Evolutionary conservation across 176 grass and related monocot genomes (phyloP).

Genomic region (Thalia dealbata): DNA sequence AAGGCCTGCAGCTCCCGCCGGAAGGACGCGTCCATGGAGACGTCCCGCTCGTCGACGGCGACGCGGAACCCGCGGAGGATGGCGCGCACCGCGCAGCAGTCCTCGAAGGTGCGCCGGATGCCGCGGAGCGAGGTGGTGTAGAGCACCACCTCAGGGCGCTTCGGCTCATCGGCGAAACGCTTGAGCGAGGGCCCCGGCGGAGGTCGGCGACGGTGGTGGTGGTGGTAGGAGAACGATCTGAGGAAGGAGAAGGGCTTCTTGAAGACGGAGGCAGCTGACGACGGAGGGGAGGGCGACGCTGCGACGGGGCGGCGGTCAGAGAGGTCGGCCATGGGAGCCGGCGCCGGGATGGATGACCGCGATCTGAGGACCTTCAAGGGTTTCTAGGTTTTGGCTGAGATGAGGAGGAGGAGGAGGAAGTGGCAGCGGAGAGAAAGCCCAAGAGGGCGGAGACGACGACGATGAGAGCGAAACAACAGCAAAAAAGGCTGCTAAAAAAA

Average conservation of each 20-base stretch:
- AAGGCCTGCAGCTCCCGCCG: constrained; percentile 62
- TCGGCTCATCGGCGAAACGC: constrained; percentile 32
- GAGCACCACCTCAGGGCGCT: constrained; percentile 60
- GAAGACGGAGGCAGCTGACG: background rate
- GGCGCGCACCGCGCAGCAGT: constrained; percentile 68
- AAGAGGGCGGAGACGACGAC: background rate
- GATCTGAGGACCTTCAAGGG: background rate
- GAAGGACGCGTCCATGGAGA: constrained; percentile 83
- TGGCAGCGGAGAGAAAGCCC: background rate
- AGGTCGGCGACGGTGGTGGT: constrained; percentile 31
- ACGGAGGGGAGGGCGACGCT: background rate
- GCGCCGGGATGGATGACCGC: background rate
- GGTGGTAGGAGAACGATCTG: constrained; percentile 67
- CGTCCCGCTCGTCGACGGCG: constrained; percentile 79
- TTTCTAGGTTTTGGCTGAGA: background rate
- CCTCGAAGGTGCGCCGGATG: constrained; percentile 77
- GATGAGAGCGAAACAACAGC: background rate
- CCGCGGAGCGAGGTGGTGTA: constrained; percentile 86
- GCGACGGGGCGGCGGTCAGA: background rate
- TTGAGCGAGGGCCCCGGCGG: constrained; percentile 23
- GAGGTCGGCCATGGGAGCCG: background rate
- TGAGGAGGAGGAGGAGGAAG: background rate
- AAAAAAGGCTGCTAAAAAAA: background rate
- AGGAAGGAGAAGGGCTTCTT: constrained; percentile 55
- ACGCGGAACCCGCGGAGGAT: constrained; percentile 79